Conservation (phyloP, 1,139 yeast genomes). For the Scheffersomyces titani region DNA sequence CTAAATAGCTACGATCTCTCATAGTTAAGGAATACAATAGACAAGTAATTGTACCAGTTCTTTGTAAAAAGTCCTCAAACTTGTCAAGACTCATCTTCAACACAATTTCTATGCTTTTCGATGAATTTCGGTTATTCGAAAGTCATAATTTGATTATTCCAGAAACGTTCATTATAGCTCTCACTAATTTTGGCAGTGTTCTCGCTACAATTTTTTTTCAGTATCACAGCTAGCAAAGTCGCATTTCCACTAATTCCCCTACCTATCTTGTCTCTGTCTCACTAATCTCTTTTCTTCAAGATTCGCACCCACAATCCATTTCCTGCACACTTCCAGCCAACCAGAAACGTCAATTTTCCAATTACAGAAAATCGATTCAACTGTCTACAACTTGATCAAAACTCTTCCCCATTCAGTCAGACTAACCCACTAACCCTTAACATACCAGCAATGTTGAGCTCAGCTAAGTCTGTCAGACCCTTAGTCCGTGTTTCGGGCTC, state of each 20-base stretch:
- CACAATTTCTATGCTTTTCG: neutral
- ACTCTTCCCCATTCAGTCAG: neutral
- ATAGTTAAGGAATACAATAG: neutral
- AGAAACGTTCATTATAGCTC: too few relatives aligned
- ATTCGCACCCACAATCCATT: neutral
- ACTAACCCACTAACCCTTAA: neutral
- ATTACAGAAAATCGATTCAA: neutral
- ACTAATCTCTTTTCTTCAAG: neutral
- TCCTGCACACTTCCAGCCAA: conserved; percentile 16
- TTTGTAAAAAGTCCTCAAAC: too few relatives aligned
- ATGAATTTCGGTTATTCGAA: neutral
- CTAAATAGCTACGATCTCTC: neutral
- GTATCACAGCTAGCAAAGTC: neutral
- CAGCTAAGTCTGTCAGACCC: conserved; percentile 14
- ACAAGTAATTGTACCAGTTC: neutral
- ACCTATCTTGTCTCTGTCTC: neutral
- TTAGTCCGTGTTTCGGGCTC: conserved; percentile 19
- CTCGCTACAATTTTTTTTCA: too few relatives aligned
- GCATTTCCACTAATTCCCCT: neutral
- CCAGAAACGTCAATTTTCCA: conserved; percentile 23
- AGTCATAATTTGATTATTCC: too few relatives aligned
- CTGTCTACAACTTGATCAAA: neutral
- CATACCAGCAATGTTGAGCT: neutral
- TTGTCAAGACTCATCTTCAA: neutral
- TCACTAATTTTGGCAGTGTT: too few relatives aligned